Conservation (phyloP, 1,284 basidiomycete genomes). For the Psilocybe mexicana region DNA sequence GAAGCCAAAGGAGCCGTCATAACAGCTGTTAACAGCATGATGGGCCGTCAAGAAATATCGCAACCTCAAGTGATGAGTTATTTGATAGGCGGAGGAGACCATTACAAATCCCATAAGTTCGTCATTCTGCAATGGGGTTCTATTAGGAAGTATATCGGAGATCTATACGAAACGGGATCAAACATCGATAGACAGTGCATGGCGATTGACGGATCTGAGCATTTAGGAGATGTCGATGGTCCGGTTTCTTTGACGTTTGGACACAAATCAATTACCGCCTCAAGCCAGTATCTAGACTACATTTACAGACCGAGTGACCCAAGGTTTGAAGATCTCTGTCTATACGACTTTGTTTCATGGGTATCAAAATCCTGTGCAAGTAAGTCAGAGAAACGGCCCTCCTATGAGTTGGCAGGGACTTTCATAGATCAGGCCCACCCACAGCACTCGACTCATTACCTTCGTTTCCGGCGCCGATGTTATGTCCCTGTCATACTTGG, state of each 20-base stretch:
- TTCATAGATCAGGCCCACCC: conserved; percentile 8
- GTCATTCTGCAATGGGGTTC: conserved; percentile 11
- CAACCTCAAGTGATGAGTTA: conserved; percentile 28
- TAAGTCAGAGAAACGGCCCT: neutral
- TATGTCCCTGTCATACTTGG: conserved; percentile 9
- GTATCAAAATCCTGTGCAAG: neutral
- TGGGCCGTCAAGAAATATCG: conserved; percentile 25
- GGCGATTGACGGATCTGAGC: too few species aligned
- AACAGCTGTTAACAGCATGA: conserved; percentile 13
- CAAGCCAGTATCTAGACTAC: conserved; percentile 7
- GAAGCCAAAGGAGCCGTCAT: neutral
- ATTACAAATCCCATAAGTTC: conserved; percentile 26
- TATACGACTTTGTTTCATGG: conserved; percentile 9
- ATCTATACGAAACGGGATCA: too few species aligned
- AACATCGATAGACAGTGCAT: too few species aligned
- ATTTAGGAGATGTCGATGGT: too few species aligned
- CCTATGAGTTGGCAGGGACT: neutral
- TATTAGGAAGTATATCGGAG: conserved; percentile 2
- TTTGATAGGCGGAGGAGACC: conserved; percentile 25
- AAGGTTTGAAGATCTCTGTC: neutral
- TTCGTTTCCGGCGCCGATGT: neutral
- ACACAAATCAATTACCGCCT: neutral
- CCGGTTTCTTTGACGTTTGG: neutral
- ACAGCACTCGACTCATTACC: conserved; percentile 7
- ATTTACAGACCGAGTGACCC: neutral